Conservation (phyloP, 306 rosid species). For the Astragalus glycyphyllos region DNA sequence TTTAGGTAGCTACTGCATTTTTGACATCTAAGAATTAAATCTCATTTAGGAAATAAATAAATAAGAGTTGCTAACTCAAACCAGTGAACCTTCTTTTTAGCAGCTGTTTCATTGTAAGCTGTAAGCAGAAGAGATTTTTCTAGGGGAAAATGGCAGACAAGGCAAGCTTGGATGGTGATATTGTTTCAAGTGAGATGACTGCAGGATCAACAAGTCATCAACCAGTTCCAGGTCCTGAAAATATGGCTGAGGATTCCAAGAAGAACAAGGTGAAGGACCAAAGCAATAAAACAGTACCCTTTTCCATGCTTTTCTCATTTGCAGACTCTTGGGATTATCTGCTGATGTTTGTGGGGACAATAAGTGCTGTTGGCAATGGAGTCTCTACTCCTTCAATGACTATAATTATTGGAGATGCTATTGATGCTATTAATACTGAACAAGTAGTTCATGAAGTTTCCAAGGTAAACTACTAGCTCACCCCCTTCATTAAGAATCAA, state of each 20-base stretch:
- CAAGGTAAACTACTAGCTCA: constrained; percentile 41
- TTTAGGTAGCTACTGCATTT: not conserved
- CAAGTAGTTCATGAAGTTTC: constrained; percentile 65
- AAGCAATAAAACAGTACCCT: constrained; percentile 60
- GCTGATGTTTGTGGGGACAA: constrained; percentile 67
- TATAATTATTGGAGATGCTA: constrained; percentile 57
- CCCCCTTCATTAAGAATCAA: constrained; percentile 31
- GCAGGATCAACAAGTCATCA: constrained; percentile 47
- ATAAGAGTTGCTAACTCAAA: constrained; percentile 26
- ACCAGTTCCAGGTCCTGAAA: constrained; percentile 36
- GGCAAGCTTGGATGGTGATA: constrained; percentile 43
- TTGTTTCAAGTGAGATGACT: constrained; percentile 35
- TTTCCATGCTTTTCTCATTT: constrained; percentile 77
- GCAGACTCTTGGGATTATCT: constrained; percentile 70
- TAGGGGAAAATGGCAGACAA: constrained; percentile 47
- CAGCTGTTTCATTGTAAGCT: constrained; percentile 28
- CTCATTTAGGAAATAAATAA: constrained; percentile 9
- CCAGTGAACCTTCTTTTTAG: constrained; percentile 33
- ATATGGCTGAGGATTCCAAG: constrained; percentile 38
- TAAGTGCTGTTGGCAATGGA: constrained; percentile 69
- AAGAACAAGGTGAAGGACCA: constrained; percentile 47
- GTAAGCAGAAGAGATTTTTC: constrained; percentile 4
- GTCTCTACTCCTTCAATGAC: constrained; percentile 61
- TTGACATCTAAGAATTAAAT: constrained; percentile 7
- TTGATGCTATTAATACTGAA: constrained; percentile 51